Conservation (phyloP, 768 basidiomycete genomes). For the Boletus reticuloceps region DNA sequence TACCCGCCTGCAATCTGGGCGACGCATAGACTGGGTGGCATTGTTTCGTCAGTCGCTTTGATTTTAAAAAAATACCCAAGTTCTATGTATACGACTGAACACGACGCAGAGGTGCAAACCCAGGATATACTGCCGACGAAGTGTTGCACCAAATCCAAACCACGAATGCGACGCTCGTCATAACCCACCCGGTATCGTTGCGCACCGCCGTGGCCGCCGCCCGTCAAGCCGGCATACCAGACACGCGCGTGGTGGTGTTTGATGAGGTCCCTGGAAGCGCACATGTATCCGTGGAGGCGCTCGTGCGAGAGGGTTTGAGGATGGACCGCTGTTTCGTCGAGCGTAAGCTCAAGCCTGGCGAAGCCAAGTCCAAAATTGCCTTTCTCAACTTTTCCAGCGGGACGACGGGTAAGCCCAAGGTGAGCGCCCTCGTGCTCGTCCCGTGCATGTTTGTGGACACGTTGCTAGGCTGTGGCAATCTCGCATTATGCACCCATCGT, state of each 20-base stretch:
- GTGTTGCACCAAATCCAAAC: conserved; percentile 32
- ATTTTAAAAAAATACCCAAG: neutral
- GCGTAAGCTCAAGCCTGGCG: conserved; percentile 48
- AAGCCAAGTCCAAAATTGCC: conserved; percentile 59
- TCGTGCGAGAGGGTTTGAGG: conserved; percentile 45
- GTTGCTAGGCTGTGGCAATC: conserved; percentile 58
- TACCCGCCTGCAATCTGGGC: conserved; percentile 60
- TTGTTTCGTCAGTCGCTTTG: conserved; percentile 48
- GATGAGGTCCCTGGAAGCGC: conserved; percentile 13
- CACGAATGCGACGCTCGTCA: conserved; percentile 26
- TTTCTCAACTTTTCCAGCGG: conserved; percentile 75
- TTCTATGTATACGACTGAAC: neutral
- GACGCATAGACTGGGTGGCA: conserved; percentile 53
- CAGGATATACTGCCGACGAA: conserved; percentile 33
- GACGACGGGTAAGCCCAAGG: conserved; percentile 57
- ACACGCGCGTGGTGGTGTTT: conserved; percentile 28
- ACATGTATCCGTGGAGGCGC: conserved; percentile 41
- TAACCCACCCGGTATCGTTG: conserved; percentile 31
- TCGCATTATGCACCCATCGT: conserved; percentile 63
- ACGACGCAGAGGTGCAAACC: conserved; percentile 31
- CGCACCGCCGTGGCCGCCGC: conserved; percentile 31
- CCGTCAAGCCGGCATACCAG: conserved; percentile 28
- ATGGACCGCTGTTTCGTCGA: conserved; percentile 42
- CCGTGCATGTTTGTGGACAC: neutral
- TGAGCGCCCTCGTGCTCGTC: neutral